Percentiles rank a stretch among this genome's conserved stretches.
phyloP scores from a whole-genome alignment of 1,284 basidiomycete species.

The Trichosporon faecale region DNA sequence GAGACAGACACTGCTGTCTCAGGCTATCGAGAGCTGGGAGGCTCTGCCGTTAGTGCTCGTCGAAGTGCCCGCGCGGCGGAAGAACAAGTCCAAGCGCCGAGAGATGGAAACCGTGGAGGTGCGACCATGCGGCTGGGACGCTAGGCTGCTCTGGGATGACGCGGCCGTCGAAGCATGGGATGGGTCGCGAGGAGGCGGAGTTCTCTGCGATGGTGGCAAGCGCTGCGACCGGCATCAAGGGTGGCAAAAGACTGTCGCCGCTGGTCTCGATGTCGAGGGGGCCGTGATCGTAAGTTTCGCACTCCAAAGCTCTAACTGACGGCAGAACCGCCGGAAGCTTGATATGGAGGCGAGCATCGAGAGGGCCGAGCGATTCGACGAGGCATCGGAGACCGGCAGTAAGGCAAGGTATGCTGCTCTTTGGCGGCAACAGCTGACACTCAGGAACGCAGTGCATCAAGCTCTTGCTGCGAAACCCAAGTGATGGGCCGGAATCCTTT shows the following conservation, averaged over 20 bases:
- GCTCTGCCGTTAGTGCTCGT: conserved; percentile 1
- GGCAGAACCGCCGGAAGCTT: conserved; percentile 11
- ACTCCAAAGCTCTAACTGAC: not conserved
- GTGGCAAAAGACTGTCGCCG: conserved; percentile 43
- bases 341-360: conserved; percentile 9
- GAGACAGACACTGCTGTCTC: conserved; percentile 32
- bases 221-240: conserved; percentile 46
- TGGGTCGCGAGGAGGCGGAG: conserved; percentile 4
- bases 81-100: conserved; percentile 29
- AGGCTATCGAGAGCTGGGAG: conserved; percentile 32
- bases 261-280: conserved; percentile 35
- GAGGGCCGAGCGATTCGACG: conserved; percentile 11
- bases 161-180: conserved; percentile 29
- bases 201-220: conserved; percentile 28
- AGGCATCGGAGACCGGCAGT: not conserved
- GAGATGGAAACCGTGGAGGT: conserved; percentile 29
- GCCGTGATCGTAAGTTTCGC: conserved; percentile 30
- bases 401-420: not conserved
- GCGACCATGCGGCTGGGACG: conserved; percentile 42
- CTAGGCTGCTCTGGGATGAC: conserved; percentile 36
- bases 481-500: not conserved
- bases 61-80: conserved; percentile 26
- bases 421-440: not conserved
- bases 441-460: not conserved
- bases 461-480: not conserved